Percentiles rank a stretch among this genome's conserved stretches.
phyloP scores from a whole-genome alignment of 495 filamentous ascomycete genomes.

The Astrocystis sublimbata region DNA sequence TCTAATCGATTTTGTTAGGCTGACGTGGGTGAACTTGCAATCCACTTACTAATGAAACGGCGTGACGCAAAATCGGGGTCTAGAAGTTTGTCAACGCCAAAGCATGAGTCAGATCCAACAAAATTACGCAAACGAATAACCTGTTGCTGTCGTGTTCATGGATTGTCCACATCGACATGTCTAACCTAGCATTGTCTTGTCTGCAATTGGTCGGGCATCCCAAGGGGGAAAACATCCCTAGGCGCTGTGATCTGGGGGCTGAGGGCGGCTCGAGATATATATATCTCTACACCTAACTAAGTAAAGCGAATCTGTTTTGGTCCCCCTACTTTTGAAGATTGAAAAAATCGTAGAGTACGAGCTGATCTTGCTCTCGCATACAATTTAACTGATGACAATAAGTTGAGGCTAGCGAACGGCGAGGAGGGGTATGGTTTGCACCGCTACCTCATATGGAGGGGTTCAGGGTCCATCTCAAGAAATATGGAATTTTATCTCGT shows the following conservation, averaged over 20 bases:
- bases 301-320: background rate
- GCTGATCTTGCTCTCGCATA: too few species aligned
- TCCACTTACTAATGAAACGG: background rate
- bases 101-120: conserved; percentile 5
- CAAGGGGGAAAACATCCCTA: background rate
- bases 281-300: background rate
- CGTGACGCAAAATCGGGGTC: background rate
- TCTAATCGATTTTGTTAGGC: background rate
- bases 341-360: background rate
- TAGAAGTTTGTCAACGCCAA: background rate
- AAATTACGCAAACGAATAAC: background rate
- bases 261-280: background rate
- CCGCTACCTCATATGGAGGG: background rate
- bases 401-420: background rate
- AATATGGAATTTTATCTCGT: background rate
- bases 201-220: background rate
- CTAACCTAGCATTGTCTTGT: background rate
- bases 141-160: background rate
- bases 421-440: conserved; percentile 6
- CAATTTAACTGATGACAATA: background rate
- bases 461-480: background rate
- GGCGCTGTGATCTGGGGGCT: background rate
- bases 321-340: background rate
- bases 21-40: background rate
- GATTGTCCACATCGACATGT: background rate